phyloP scores from a whole-genome alignment of 2,329 filamentous ascomycete genomes.

The Monilinia fructicola region DNA sequence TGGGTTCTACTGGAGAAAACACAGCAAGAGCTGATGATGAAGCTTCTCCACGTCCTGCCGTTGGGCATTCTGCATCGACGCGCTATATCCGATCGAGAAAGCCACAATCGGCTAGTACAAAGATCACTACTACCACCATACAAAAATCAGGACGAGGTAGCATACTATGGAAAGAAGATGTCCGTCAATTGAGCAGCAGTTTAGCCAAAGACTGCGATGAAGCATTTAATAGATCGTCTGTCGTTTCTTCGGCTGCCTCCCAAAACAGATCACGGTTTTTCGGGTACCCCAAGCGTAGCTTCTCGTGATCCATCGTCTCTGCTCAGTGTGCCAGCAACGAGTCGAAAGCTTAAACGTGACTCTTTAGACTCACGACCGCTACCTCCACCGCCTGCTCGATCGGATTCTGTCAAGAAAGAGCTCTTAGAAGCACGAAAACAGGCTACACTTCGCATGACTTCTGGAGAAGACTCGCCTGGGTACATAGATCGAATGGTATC shows the following conservation, averaged over 20 bases:
- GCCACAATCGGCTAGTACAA: conserved; percentile 22
- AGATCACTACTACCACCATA: conserved; percentile 19
- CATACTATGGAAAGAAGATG: conserved; percentile 65
- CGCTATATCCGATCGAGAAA: conserved; percentile 40
- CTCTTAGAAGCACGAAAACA: conserved; percentile 37
- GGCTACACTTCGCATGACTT: conserved; percentile 36
- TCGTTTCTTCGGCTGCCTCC: conserved; percentile 34
- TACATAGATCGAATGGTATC: conserved; percentile 60
- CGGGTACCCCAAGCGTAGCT: conserved; percentile 15
- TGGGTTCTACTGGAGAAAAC: conserved; percentile 22
- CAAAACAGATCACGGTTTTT: conserved; percentile 17
- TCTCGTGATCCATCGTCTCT: conserved; percentile 16
- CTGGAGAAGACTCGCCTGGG: conserved; percentile 41
- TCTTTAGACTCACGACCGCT: conserved; percentile 37
- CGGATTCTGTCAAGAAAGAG: conserved; percentile 38
- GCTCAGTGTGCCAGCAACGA: neutral
- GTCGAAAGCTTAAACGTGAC: conserved; percentile 24
- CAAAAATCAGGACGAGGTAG: conserved; percentile 30
- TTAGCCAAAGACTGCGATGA: conserved; percentile 90
- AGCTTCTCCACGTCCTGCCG: conserved; percentile 26
- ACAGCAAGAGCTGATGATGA: conserved; percentile 33
- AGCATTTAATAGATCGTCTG: conserved; percentile 73
- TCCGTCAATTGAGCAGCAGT: conserved; percentile 78
- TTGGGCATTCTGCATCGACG: conserved; percentile 28
- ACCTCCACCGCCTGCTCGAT: conserved; percentile 37